A percentile compares a stretch with the other conserved stretches of the same genome.
Conservation (phyloP, 495 filamentous ascomycete genomes). For the Penicillium arizonense region DNA sequence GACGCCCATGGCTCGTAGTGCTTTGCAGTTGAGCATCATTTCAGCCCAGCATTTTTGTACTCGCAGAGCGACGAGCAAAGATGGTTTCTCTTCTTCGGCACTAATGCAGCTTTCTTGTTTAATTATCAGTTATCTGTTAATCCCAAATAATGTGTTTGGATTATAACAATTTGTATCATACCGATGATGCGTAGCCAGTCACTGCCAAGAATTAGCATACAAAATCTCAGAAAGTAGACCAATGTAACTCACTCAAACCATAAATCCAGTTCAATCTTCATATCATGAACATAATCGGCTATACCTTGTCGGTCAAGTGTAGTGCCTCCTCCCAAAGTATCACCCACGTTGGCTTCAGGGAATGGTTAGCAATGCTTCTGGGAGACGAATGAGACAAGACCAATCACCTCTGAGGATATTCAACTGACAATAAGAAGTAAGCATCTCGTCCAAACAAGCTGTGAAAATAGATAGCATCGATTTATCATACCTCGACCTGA, state of each 20-base stretch:
- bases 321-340: constrained; percentile 21
- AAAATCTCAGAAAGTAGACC: background rate
- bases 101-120: constrained; percentile 19
- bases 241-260: constrained; percentile 41
- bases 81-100: constrained; percentile 33
- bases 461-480: too few species aligned
- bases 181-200: constrained; percentile 47
- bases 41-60: constrained; percentile 49
- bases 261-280: constrained; percentile 44
- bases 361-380: background rate
- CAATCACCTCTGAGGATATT: constrained; percentile 41
- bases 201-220: constrained; percentile 21
- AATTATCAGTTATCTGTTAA: background rate
- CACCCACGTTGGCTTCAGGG: constrained; percentile 32
- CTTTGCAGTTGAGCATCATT: constrained; percentile 50
- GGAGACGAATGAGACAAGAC: background rate
- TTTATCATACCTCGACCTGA: constrained; percentile 46
- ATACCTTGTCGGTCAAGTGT: constrained; percentile 27
- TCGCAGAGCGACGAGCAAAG: constrained; percentile 35
- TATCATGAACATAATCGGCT: constrained; percentile 40
- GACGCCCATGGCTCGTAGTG: constrained; percentile 44
- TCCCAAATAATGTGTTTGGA: background rate
- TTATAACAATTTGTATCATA: constrained; percentile 9
- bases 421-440: constrained; percentile 23
- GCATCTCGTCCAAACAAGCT: background rate